Base-by-base conservation (phyloP, 306 rosid species). In the Astragalus membranaceus region DNA sequence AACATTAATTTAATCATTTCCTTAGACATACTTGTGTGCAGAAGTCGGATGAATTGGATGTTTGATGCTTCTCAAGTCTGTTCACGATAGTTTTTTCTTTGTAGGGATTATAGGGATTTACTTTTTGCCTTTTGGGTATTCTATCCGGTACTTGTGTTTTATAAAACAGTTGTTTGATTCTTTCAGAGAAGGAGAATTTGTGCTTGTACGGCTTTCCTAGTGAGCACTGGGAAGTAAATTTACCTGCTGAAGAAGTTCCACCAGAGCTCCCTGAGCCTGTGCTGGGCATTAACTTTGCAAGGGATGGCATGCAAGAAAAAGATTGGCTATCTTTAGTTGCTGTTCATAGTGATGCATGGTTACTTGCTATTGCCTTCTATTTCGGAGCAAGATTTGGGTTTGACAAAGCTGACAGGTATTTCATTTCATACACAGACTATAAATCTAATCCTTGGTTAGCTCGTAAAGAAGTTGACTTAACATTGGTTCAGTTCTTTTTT, bases 191-290 rank as follows among this genome's bases (percentile, higher is more conserved):
- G 85, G 98, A 92, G 83, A 92, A 92, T 86, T 82, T 92, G 67
- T 89, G 95, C 82, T 76, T 92, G 65, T 92, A 89, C 48, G 95
- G 96, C 30, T 86, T 80, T 72, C 96, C 96, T 52, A 88, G 88
- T 80, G 98, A 86, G 86, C 91, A 77, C 67, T 92, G 98, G 98
- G 98, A 92, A 85, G 98, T 92, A 60, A 92, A 86, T 85, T 86
- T 92, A 75, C 98, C 98, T 59, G 98, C 98, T 59, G 98, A 92
- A 80, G 98, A 92, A 78, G 98, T 92, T 70, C 98, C 98, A 41
- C 96, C 98, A 1, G 98, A 92, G 77, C 83, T 92, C 43, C 98
- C 98, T 2, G 98, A 92, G 85, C 98, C 98, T 42, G 96, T 91
- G 12, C 86, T 92, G 43, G 98, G 98, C 41, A 92, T 92, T 32